These are phyloP conservation scores for Solanum sparsipilum DNA, from an alignment of 257 asterid species.

Conservation along the genomic window DNA sequence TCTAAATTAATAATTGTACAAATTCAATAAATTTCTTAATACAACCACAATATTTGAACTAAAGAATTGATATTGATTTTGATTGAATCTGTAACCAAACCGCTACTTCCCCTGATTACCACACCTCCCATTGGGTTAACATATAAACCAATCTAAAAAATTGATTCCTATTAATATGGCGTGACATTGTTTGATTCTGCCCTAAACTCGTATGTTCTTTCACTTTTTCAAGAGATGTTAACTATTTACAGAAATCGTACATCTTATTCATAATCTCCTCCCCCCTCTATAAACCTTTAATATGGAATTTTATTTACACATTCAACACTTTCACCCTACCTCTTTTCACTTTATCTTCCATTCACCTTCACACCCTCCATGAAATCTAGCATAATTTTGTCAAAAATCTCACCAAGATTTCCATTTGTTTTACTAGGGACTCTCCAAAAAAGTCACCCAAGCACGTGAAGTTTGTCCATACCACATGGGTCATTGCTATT, in stretches of 20 bases:
- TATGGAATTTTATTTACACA: neutral
- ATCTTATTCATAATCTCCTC: neutral
- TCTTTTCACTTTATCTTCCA: neutral
- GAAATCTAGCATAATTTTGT: neutral
- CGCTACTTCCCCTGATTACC: neutral
- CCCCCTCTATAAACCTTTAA: neutral
- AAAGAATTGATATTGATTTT: neutral
- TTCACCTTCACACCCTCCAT: neutral
- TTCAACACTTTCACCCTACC: neutral
- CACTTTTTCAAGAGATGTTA: neutral
- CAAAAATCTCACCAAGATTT: neutral
- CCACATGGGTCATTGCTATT: constrained; percentile 23
- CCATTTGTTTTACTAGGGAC: neutral
- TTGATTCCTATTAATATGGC: neutral
- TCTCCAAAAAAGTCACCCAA: constrained; percentile 3
- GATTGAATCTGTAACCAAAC: neutral
- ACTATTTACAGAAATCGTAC: neutral
- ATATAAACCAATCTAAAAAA: neutral
- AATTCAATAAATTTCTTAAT: neutral
- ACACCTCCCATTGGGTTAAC: neutral
- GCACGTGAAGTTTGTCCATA: constrained; percentile 66
- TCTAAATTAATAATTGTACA: neutral
- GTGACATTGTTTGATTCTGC: neutral
- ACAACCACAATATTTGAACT: neutral
- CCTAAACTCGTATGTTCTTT: neutral